Base-by-base conservation (phyloP, 768 basidiomycete species). In the Cystofilobasidium bisporidii region DNA sequence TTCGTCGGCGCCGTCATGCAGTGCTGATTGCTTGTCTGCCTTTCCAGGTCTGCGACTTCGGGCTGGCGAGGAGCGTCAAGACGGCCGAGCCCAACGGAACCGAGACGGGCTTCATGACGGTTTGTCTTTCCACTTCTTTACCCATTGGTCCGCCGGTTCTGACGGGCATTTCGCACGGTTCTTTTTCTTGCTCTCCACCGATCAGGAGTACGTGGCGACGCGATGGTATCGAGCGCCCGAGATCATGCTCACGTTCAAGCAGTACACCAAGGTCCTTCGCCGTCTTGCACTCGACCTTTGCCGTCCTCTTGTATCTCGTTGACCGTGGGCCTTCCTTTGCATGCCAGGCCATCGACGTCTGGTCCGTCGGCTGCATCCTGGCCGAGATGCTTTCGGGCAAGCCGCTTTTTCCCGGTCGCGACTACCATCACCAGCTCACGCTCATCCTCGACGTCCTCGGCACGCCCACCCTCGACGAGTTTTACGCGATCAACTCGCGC, bases 371-470 rank as follows among this genome's bases (percentile, higher is more conserved):
- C 1, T 91, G 89, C 74, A 85, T 90, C 2, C 78, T 90, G 58
- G 93, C 92, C 10, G 92, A 93, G 78, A 91, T 93, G 90, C 79
- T 93, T 0, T 85, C 82, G 67, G 90, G 93, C n/a, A 86, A 88
- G 74, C 89, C 93, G 0, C 78, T 97, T 66, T 98, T 97, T 78
- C 93, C 93, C 8, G 93, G 93, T n/a, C 81, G 89, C 71, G 91
- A 93, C 77, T 77, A 97, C 79, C 92, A 94, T 76, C 87, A 96
- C 77, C 94, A 98, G 74, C 82, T 97, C 11, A 87, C 86, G 10
- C 82, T 94, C 64, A 96, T 98, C 72, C 84, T 96, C 66, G 91
- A 94, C 73, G 87, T 93, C n/a, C 84, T 97, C 43, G 93, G 93
- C 0, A 80, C 79, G 22, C 79, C 79, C 0, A 74, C 74, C 12